Evolutionary conservation across 1,284 basidiomycete genomes (phyloP).

Genomic region (Trametes hirsuta): DNA sequence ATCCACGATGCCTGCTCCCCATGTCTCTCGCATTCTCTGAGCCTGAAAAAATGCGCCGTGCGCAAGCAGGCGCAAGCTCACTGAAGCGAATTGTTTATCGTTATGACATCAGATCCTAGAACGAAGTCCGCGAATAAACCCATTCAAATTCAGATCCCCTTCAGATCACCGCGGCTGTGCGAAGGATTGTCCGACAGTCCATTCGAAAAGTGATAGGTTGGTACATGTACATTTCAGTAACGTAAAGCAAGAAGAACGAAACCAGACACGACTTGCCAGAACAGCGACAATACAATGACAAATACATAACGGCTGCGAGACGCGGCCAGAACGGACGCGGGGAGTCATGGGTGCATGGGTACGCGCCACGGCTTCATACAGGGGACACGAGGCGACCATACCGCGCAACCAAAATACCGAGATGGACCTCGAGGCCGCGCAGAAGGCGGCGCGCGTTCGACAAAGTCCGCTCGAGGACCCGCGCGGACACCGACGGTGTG

Average conservation of each 20-base stretch:
- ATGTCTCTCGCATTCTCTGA: too few relatives aligned
- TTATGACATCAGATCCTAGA: too few relatives aligned
- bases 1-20: too few relatives aligned
- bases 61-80: too few relatives aligned
- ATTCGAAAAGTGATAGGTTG: too few relatives aligned
- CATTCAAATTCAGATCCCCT: too few relatives aligned
- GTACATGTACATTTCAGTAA: neutral
- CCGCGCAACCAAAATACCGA: neutral
- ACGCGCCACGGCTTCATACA: neutral
- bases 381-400: constrained; percentile 5
- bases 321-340: neutral
- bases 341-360: neutral
- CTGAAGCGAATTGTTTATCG: too few relatives aligned
- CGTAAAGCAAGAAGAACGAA: neutral
- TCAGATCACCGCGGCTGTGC: too few relatives aligned
- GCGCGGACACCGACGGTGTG: constrained; percentile 1
- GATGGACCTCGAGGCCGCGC: neutral
- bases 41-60: too few relatives aligned
- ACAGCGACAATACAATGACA: neutral
- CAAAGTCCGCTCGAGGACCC: neutral
- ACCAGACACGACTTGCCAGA: neutral
- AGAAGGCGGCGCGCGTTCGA: neutral
- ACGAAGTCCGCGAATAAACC: too few relatives aligned
- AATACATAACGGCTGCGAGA: neutral
- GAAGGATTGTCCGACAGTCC: too few relatives aligned